Percentiles rank a stretch among this genome's conserved stretches.
These are phyloP conservation scores for Nakazawaea ambrosiae DNA, from an alignment of 805 yeast genomes.

Conservation along the genomic window DNA sequence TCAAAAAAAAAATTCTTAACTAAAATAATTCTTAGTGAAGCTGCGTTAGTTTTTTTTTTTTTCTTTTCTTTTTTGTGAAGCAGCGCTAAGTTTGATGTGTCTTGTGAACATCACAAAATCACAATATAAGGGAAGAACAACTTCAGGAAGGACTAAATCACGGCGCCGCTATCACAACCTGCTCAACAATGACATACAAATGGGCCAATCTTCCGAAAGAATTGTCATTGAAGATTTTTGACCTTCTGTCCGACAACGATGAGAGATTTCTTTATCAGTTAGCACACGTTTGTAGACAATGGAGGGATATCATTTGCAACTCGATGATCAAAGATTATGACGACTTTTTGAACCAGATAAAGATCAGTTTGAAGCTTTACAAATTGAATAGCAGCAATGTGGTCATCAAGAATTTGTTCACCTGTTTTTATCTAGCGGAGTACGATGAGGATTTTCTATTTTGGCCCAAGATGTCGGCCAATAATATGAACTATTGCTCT, in stretches of 20 bases:
- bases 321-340: constrained; percentile 1
- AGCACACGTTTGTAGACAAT: constrained; percentile 3
- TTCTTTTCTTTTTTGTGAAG: no score
- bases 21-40: no score
- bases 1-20: no score
- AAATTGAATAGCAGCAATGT: constrained; percentile 1
- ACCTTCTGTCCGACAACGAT: constrained; percentile 1
- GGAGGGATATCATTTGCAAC: constrained; percentile 1
- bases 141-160: no score
- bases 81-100: no score
- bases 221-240: constrained; percentile 2
- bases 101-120: no score
- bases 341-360: not conserved
- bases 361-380: constrained; percentile 3
- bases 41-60: no score
- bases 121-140: no score
- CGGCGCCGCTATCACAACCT: no score
- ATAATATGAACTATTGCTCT: constrained; percentile 9
- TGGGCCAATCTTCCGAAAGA: constrained; percentile 10
- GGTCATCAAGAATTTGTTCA: constrained; percentile 6
- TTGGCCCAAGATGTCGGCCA: constrained; percentile 7
- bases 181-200: no score
- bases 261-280: constrained; percentile 1
- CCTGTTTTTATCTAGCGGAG: constrained; percentile 10
- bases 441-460: constrained; percentile 10